These are phyloP conservation scores for Calocera cornea DNA, from an alignment of 768 basidiomycete genomes.

Conservation along the genomic window DNA sequence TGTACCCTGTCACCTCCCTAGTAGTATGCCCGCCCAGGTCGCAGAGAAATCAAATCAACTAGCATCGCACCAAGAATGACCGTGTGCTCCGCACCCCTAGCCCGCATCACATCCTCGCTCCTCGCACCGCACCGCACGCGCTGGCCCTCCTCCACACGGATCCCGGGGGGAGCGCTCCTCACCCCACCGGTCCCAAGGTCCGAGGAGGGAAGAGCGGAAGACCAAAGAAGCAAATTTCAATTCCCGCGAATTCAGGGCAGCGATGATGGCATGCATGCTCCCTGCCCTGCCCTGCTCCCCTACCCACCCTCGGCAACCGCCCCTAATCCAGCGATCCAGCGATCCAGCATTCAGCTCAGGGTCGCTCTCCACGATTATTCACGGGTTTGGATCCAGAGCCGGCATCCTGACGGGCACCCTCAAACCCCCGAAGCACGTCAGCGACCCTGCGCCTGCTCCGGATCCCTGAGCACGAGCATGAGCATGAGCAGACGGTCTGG, in stretches of 20 bases:
- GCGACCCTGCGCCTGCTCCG: not conserved
- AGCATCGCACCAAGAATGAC: not conserved
- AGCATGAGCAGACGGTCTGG: too few species aligned
- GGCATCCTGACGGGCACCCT: not conserved
- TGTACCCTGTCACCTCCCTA: not conserved
- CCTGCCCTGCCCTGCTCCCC: too few species aligned
- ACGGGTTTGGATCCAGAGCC: too few species aligned
- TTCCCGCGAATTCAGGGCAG: not conserved
- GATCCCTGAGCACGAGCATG: too few species aligned
- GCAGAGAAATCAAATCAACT: slow-evolving; percentile 3
- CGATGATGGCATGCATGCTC: not conserved
- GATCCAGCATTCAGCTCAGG: not conserved
- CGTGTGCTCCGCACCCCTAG: not conserved
- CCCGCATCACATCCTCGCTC: not conserved
- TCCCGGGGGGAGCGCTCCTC: too few species aligned
- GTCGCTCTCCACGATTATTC: too few species aligned
- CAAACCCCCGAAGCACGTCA: not conserved
- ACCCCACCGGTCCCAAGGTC: not conserved
- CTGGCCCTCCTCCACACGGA: not conserved
- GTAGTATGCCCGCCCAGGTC: not conserved
- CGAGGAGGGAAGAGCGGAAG: not conserved
- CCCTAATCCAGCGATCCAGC: too few species aligned
- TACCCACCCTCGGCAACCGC: not conserved
- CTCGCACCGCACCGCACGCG: not conserved
- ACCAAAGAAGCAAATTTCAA: not conserved